Conservation (phyloP, 31 red algal genomes). For the Bonnemaisonia californica region DNA sequence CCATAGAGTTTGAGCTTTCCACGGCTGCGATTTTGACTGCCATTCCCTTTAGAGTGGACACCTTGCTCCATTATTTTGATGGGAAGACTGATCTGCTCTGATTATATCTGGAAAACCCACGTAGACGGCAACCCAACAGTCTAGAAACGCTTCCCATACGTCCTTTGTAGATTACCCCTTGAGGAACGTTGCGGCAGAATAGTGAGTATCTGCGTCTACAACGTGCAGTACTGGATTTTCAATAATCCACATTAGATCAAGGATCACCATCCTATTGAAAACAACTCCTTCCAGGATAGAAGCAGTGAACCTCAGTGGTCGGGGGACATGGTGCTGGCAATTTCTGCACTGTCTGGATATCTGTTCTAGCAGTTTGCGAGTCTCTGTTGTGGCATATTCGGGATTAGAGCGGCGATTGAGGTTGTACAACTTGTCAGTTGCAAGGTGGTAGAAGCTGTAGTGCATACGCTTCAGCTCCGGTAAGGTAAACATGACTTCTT, state of each 20-base stretch:
- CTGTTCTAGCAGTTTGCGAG: background rate
- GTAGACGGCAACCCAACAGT: slow-evolving; percentile 41
- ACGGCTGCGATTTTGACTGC: background rate
- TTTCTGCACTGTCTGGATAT: background rate
- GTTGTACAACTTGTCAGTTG: background rate
- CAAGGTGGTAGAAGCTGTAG: background rate
- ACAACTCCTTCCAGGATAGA: background rate
- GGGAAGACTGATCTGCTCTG: slow-evolving; percentile 6
- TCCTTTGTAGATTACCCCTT: slow-evolving; percentile 8
- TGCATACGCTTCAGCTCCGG: background rate
- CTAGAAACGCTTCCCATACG: slow-evolving; percentile 33
- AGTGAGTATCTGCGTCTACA: slow-evolving; percentile 38
- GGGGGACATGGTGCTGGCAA: slow-evolving; percentile 15
- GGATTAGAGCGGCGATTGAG: background rate
- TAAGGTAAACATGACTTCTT: background rate
- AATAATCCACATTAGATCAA: slow-evolving; percentile 43
- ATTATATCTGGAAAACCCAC: slow-evolving; percentile 26
- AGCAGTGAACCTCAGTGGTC: background rate
- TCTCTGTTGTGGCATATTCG: background rate
- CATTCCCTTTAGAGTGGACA: background rate
- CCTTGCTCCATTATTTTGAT: background rate
- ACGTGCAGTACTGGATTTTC: slow-evolving; percentile 17
- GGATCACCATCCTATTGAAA: slow-evolving; percentile 25
- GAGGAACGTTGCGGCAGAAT: slow-evolving; percentile 14
- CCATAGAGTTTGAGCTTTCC: slow-evolving; percentile 30